Base-by-base conservation (phyloP, 208 protist genomes). In the Leishmania tropica region DNA sequence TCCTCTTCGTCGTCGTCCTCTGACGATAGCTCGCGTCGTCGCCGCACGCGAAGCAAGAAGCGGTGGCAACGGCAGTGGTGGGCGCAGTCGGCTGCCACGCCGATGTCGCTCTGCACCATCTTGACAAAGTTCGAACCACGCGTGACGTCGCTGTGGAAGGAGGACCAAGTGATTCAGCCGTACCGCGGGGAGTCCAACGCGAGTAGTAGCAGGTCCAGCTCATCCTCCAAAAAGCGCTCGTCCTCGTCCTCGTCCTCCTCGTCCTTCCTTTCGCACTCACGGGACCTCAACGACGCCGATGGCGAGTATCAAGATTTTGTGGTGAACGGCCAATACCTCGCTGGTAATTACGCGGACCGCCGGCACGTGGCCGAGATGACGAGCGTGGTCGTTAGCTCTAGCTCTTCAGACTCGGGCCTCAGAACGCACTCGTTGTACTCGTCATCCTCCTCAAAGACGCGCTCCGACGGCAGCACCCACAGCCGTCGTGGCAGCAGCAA, bases 121-220 rank as follows among this genome's bases (percentile, higher is more conserved):
- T 75, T 96, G 67, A 89, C 89, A 31, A 92, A 88, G 75, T 96
- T 92, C 71, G 84, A 81, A 0, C 90, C 90, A 7, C 84, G 56
- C 4, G 83, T 86, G 51, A 83, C 88, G 24, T 81, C 86, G 5
- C 78, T 89, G 60, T 92, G 90, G 87, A 83, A 92, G 86, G 88
- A 94, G 75, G 86, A 94, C 42, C 93, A 93, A 75, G 90, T 96
- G 8, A 86, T 96, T 24, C 88, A 93, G 80, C 93, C 93, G 10
- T 96, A 92, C 79, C 81, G 85, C 4, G 93, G 93, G 42, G 90
- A 96, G 76, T 87, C 85, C 31, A 83, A 80, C 60, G 78, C 80
- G 48, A 84, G 72, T 75, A 81, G 75, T 77, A 83, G 68, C 76
- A 48, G 47, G 7, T 76, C 53, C 47, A 70, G 51, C 45, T 86